phyloP scores from a whole-genome alignment of 2,329 filamentous ascomycete species.

The Diplodia seriata region DNA sequence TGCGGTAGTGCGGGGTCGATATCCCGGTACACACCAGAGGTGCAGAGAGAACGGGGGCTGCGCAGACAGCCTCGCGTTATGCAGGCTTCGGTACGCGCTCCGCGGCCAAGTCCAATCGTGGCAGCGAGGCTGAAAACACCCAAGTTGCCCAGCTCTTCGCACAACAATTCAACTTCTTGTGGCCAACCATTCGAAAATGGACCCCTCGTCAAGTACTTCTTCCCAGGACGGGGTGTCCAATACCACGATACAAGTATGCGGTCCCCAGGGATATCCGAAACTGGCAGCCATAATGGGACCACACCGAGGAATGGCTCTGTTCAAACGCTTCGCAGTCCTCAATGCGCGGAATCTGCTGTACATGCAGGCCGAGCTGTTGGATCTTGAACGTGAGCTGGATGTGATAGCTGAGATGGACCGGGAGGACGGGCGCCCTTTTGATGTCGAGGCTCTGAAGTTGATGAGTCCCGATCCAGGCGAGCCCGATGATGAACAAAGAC shows the following conservation, averaged over 20 bases:
- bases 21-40: background rate
- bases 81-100: background rate
- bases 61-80: background rate
- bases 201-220: background rate
- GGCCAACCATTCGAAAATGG: conserved; percentile 4
- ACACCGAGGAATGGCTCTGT: no score
- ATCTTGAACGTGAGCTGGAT: background rate
- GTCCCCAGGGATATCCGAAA: no score
- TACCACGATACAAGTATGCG: background rate
- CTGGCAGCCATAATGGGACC: no score
- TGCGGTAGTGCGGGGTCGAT: conserved; percentile 4
- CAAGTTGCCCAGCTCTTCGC: background rate
- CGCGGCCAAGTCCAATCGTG: background rate
- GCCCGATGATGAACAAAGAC: no score
- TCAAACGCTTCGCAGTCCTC: no score
- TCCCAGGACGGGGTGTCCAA: background rate
- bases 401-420: background rate
- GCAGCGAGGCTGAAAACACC: no score
- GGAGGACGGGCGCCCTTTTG: background rate
- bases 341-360: background rate
- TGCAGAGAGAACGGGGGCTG: no score
- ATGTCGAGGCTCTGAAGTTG: no score
- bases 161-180: no score
- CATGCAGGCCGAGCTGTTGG: conserved; percentile 15
- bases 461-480: no score